These are phyloP conservation scores for Escallonia herrerae DNA, from an alignment of 129 eudicot genomes.

Conservation along the genomic window DNA sequence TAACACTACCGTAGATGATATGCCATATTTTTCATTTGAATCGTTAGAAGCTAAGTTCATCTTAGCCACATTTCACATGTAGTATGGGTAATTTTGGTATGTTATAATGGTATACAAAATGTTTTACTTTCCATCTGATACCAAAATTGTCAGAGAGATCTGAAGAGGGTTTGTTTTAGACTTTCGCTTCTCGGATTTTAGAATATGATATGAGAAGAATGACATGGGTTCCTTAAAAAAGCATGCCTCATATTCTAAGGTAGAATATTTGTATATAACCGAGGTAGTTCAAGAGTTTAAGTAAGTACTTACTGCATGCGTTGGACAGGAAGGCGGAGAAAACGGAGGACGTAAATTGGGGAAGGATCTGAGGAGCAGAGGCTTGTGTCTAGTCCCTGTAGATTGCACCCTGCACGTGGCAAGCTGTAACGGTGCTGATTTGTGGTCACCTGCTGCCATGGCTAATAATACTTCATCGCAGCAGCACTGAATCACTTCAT, in stretches of 20 bases:
- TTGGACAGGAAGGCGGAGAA: conserved; percentile 26
- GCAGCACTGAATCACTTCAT: background rate
- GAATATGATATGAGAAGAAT: too few relatives aligned
- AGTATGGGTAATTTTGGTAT: too few relatives aligned
- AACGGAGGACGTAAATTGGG: conserved; percentile 8
- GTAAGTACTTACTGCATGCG: background rate
- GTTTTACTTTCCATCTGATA: too few relatives aligned
- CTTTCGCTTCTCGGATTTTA: background rate
- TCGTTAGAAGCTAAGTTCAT: too few relatives aligned
- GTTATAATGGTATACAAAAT: too few relatives aligned
- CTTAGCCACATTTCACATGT: too few relatives aligned
- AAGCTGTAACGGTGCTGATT: conserved; percentile 69
- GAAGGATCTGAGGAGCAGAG: conserved; percentile 46
- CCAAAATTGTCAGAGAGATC: background rate
- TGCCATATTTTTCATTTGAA: too few relatives aligned
- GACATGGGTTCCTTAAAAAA: too few relatives aligned
- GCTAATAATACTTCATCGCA: background rate
- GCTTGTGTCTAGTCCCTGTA: conserved; percentile 71
- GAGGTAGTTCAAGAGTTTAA: background rate
- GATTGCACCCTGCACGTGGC: conserved; percentile 56
- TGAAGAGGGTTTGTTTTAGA: background rate
- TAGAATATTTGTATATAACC: background rate
- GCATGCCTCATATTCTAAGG: too few relatives aligned
- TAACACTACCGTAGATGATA: too few relatives aligned
- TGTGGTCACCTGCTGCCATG: conserved; percentile 58